A percentile compares a stretch with the other conserved stretches of the same genome.
Conservation (phyloP, 148 eudicot species). For the Vaccinium corymbosum region DNA sequence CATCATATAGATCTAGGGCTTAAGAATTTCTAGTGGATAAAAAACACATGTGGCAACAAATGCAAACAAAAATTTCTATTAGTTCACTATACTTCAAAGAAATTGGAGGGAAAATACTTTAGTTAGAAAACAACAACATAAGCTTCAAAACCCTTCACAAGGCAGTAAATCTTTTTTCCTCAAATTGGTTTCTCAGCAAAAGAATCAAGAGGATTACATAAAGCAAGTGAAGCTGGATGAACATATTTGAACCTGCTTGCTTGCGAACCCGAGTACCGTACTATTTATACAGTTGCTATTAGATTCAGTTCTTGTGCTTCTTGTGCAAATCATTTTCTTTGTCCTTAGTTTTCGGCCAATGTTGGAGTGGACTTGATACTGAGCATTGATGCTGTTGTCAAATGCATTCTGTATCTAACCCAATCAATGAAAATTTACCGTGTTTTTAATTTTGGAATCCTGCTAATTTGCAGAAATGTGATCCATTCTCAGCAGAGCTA, state of each 20-base stretch:
- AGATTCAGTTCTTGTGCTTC: neutral
- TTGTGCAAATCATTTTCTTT: neutral
- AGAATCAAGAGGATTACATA: too few relatives aligned
- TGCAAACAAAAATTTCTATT: too few relatives aligned
- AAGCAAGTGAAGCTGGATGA: too few relatives aligned
- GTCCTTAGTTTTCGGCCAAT: neutral
- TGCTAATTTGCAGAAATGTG: conserved; percentile 50
- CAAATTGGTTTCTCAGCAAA: neutral
- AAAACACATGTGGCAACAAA: neutral
- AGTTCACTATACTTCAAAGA: too few relatives aligned
- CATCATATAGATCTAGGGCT: neutral
- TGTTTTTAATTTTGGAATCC: neutral
- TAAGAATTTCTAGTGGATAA: neutral
- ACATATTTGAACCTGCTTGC: neutral
- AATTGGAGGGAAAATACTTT: too few relatives aligned
- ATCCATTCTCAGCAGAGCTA: conserved; percentile 59
- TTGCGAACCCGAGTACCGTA: neutral
- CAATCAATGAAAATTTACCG: neutral
- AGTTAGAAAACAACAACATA: too few relatives aligned
- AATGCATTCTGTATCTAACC: neutral
- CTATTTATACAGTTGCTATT: neutral
- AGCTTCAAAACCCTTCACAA: too few relatives aligned
- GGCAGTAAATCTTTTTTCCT: neutral
- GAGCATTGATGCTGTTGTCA: neutral
- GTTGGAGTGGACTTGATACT: neutral